Evolutionary conservation across 2,329 filamentous ascomycete genomes (phyloP).

Genomic region (Corynespora cassiicola): DNA sequence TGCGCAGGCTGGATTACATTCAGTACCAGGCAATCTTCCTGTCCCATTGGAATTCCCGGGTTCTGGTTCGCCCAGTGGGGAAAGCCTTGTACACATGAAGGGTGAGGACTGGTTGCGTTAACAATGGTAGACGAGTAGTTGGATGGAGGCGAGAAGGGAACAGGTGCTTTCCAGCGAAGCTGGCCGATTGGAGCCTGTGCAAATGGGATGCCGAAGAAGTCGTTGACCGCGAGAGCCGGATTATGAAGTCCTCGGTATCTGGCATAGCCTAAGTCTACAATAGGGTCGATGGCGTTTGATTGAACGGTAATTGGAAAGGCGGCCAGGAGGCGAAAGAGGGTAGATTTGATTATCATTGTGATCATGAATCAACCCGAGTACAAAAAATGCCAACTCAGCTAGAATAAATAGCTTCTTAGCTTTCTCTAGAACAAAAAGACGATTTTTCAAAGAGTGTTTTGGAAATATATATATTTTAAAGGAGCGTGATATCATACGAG

Average conservation of each 20-base stretch:
- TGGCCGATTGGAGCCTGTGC: conserved; percentile 33
- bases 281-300: conserved; percentile 2
- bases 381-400: no score
- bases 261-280: conserved; percentile 16
- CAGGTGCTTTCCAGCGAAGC: conserved; percentile 38
- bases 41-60: conserved; percentile 11
- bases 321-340: no score
- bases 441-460: no score
- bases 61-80: conserved; percentile 19
- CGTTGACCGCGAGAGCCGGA: conserved; percentile 12
- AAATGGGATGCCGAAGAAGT: conserved; percentile 31
- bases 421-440: no score
- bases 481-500: no score
- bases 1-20: conserved; percentile 36
- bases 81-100: conserved; percentile 33
- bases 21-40: conserved; percentile 43
- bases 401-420: no score
- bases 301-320: no score
- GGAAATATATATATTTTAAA: no score
- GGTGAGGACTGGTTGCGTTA: conserved; percentile 29
- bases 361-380: no score
- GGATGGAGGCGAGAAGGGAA: conserved; percentile 28
- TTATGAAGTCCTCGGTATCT: conserved; percentile 20
- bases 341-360: no score
- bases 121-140: conserved; percentile 21